Evolutionary conservation across 768 basidiomycete genomes (phyloP), one percentile per base, ranked within the genome.

Genomic region (Chalciporus sphaerocephalus): DNA sequence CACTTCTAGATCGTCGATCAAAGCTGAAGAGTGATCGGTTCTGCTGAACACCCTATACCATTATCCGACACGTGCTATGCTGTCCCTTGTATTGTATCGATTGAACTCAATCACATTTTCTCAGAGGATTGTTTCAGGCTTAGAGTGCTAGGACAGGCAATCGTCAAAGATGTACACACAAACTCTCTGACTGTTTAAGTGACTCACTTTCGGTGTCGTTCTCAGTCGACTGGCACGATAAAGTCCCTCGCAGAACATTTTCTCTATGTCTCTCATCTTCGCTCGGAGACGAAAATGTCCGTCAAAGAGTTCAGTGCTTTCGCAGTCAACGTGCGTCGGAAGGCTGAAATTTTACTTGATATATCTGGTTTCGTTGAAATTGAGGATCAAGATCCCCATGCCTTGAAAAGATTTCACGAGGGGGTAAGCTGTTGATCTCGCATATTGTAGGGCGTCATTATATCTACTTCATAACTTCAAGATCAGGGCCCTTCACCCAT

Each of bases 1-100:
- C 84, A 6, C 61, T 92, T 64, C 70, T 92, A 23, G 86, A 92
- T 58, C 78, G 90, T 21, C 74, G 90, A 28, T 71, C 85, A 16
- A 92, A 92, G 62, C 72, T 92, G 43, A 92, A 92, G 67, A 90
- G 73, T 39, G 74, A 76, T 47, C 73, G 74, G 43, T 75, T 75
- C 48, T 75, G 73, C 53, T 75, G 52, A 66, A 38, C 6, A 38
- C 40, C 23, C n/a, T 27, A 41, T 38, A 43, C 23, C 39, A 36
- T 40, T 50, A 44, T 50, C 42, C 41, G 30, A 44, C 40, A 45
- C 44, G 41, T 60, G 46, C 48, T 40, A 24, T 47, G 28, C 12
- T 47, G 8, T 39, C 21, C 27, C 20, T 9, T 33, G 39, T 52
- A 47, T 39, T 48, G n/a, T 52, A 59, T 51, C 47, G 50, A 56